Evolutionary conservation across 805 yeast species (phyloP), one percentile per base, ranked within the genome.

Genomic region (Myxozyma neglecta): DNA sequence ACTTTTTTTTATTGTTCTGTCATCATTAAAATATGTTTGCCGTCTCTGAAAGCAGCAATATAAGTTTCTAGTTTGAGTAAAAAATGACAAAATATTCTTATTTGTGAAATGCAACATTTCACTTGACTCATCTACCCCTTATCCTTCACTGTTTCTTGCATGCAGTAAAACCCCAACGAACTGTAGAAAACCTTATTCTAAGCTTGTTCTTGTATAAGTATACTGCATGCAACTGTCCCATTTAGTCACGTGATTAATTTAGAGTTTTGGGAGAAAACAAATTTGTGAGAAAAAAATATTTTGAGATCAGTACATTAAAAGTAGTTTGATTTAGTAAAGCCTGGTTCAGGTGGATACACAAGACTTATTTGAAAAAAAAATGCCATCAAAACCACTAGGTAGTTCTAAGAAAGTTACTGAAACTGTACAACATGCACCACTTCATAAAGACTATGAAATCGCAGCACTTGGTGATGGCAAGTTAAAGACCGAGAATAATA

Each of bases 391-490:
- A 42, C 32, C 53, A 47, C 34, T 20, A 24, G 47, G 29, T n/a
- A 34, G 50, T 14, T 32, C 54, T 5, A 45, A 44, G 46, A 37
- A 20, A 14, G 20, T 46, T 20, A 18, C 40, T 3, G 49, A 47
- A 14, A 34, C 34, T 1, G 53, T 13, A 14, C 55, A 57, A n/a
- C 69, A 62, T 50, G 63, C 52, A 13, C 68, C 69, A 34, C 45
- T 66, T 37, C 60, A 48, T 32, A 49, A 44, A 34, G 63, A 53
- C 43, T 60, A 60, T 45, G 67, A 54, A 46, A 55, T 24, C 34
- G 65, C 65, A 7, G 62, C 63, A 34, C 56, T 61, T 11, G 67
- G 67, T 13, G 63, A 56, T 47, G 67, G 67, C 24, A 51, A 48
- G 55, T 40, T 63, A 46, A 60, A 45, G 43, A 52, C 39, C 8